Conservation (phyloP, 2,329 filamentous ascomycete genomes). For the Diplocarpon rosae region DNA sequence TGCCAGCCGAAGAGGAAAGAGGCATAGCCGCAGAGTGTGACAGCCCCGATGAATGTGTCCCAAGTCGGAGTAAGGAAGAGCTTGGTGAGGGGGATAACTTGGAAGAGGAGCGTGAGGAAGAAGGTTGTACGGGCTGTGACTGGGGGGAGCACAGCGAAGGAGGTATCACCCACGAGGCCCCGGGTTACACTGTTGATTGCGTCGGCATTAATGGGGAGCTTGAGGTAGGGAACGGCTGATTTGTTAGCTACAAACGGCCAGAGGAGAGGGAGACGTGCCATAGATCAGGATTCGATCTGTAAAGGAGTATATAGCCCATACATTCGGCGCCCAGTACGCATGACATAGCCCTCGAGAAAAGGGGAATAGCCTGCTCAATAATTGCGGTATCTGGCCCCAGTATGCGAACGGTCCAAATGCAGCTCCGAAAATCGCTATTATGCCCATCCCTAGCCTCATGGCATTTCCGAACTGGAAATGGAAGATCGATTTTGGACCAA, state of each 20-base stretch:
- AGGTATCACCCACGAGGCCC: constrained; percentile 83
- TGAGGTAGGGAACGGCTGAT: constrained; percentile 69
- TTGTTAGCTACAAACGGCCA: constrained; percentile 23
- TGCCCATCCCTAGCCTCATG: constrained; percentile 67
- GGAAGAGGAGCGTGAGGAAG: constrained; percentile 68
- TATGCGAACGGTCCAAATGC: constrained; percentile 84
- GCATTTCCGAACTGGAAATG: constrained; percentile 67
- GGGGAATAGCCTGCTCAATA: constrained; percentile 78
- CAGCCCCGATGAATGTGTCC: constrained; percentile 79
- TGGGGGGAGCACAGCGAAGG: constrained; percentile 87
- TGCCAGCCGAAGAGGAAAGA: constrained; percentile 98
- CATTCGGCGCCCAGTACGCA: constrained; percentile 95
- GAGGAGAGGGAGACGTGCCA: constrained; percentile 37
- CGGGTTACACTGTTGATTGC: constrained; percentile 84
- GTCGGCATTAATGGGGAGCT: constrained; percentile 58
- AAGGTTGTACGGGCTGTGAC: constrained; percentile 75
- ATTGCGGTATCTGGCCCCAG: constrained; percentile 72
- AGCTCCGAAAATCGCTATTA: constrained; percentile 59
- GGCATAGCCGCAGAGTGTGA: constrained; percentile 89
- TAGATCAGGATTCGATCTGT: constrained; percentile 72
- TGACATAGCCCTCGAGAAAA: constrained; percentile 91
- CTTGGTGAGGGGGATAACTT: constrained; percentile 68
- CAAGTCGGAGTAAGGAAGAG: constrained; percentile 72
- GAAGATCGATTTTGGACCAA: constrained; percentile 67
- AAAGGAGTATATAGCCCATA: constrained; percentile 97